Evolutionary conservation across 345 rosid genomes (phyloP).

Genomic region (Citrus unshiu): DNA sequence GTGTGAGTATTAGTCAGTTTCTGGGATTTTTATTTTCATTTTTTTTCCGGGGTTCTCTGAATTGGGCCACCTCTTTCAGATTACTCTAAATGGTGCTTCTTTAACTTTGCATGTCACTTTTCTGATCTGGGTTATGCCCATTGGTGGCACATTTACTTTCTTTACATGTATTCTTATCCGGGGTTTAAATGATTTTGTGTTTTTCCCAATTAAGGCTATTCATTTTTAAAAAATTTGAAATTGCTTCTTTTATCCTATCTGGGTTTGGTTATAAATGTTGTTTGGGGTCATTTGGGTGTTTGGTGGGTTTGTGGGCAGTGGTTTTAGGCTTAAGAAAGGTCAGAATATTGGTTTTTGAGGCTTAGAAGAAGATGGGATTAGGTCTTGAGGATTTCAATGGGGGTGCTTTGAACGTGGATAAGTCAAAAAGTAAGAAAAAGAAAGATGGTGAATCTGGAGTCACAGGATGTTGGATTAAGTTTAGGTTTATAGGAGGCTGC

Average conservation of each 20-base stretch:
- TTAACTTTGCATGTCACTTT: background rate
- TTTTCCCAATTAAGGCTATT: background rate
- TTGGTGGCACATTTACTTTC: background rate
- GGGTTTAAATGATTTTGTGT: slow-evolving; percentile 6
- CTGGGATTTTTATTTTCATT: background rate
- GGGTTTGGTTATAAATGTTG: background rate
- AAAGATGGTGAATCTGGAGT: slow-evolving; percentile 20
- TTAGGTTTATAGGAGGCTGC: slow-evolving; percentile 35
- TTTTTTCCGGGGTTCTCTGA: background rate
- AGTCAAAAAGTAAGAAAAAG: slow-evolving; percentile 32
- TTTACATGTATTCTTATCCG: background rate
- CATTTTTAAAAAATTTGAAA: background rate
- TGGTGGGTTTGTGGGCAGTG: background rate
- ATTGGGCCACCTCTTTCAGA: background rate
- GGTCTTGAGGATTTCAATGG: slow-evolving; percentile 23
- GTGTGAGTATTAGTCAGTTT: background rate
- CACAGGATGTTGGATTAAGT: slow-evolving; percentile 37
- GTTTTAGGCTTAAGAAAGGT: background rate
- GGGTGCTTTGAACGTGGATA: slow-evolving; percentile 20
- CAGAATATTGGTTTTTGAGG: background rate
- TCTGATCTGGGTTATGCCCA: slow-evolving; percentile 12
- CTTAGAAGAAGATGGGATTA: slow-evolving; percentile 23
- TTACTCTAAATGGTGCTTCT: background rate
- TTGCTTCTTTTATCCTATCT: background rate
- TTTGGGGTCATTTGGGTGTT: background rate